Evolutionary conservation across 257 asterid species (phyloP).

Genomic region (Dorcoceras hygrometricum): DNA sequence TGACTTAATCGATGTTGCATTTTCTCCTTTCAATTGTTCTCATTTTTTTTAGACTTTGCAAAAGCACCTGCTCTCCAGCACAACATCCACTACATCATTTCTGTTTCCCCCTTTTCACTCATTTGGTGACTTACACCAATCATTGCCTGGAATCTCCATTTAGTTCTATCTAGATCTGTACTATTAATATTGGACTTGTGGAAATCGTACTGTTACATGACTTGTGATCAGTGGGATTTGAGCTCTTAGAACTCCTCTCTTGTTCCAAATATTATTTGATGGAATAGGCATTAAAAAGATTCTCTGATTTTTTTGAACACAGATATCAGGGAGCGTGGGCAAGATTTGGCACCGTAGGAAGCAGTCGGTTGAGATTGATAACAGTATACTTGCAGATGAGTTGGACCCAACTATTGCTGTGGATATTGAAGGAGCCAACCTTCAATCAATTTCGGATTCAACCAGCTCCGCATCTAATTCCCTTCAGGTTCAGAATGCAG

Average conservation of each 20-base stretch:
- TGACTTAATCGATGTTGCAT: conserved; percentile 4
- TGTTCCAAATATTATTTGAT: conserved; percentile 5
- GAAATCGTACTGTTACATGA: background rate
- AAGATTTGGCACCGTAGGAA: conserved; percentile 52
- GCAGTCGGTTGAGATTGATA: conserved; percentile 48
- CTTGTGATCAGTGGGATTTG: background rate
- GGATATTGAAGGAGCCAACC: conserved; percentile 39
- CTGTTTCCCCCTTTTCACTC: background rate
- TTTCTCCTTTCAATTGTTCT: background rate
- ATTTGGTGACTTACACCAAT: background rate
- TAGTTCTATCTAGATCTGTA: background rate
- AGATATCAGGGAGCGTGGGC: conserved; percentile 48
- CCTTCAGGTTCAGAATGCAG: conserved; percentile 36
- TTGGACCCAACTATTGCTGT: conserved; percentile 31
- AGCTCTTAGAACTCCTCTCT: conserved; percentile 10
- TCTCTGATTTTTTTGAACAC: conserved; percentile 20
- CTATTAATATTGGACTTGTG: background rate
- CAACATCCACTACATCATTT: background rate
- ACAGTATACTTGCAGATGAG: conserved; percentile 38
- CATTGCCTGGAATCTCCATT: background rate
- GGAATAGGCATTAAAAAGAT: conserved; percentile 14
- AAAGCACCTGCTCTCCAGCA: background rate
- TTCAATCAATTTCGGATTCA: conserved; percentile 39
- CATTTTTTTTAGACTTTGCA: background rate
- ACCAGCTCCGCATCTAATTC: conserved; percentile 51